phyloP scores from a whole-genome alignment of 2,329 filamentous ascomycete genomes.

The Ophiostoma perfectum region DNA sequence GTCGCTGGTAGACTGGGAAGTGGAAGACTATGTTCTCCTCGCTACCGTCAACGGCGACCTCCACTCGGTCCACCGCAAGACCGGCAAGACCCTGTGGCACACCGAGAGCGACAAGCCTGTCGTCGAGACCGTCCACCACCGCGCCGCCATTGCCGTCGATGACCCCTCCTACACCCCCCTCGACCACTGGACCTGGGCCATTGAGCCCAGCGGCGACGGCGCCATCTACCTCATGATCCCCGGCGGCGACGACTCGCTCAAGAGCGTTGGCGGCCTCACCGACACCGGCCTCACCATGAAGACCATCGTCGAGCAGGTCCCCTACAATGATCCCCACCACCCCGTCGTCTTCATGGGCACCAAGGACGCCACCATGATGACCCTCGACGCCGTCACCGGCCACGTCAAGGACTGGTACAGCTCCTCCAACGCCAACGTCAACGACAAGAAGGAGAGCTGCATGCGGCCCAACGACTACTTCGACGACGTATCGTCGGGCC shows the following conservation, averaged over 20 bases:
- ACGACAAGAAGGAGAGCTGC: constrained; percentile 58
- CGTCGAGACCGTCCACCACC: constrained; percentile 82
- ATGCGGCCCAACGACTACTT: constrained; percentile 57
- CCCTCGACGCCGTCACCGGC: constrained; percentile 80
- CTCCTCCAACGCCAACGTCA: constrained; percentile 57
- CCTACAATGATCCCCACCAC: constrained; percentile 67
- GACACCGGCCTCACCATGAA: constrained; percentile 73
- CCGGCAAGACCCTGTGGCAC: constrained; percentile 78
- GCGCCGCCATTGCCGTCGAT: constrained; percentile 58
- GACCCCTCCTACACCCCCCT: constrained; percentile 58
- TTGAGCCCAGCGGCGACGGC: constrained; percentile 85
- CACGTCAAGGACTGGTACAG: constrained; percentile 79
- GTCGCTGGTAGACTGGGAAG: constrained; percentile 98
- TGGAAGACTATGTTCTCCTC: constrained; percentile 99
- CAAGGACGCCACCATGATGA: constrained; percentile 86
- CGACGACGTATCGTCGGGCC: constrained; percentile 54
- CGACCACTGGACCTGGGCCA: constrained; percentile 89
- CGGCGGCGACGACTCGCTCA: constrained; percentile 39
- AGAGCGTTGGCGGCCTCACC: constrained; percentile 43
- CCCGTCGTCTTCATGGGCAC: constrained; percentile 84
- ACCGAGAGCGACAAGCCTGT: constrained; percentile 79
- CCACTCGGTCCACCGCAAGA: constrained; percentile 83
- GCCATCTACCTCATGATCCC: constrained; percentile 82
- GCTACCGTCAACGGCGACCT: constrained; percentile 98
- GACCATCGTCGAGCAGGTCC: constrained; percentile 74